Base-by-base conservation (phyloP, 192 early-diverging fungal genomes). In the Pilobolus umbonatus region DNA sequence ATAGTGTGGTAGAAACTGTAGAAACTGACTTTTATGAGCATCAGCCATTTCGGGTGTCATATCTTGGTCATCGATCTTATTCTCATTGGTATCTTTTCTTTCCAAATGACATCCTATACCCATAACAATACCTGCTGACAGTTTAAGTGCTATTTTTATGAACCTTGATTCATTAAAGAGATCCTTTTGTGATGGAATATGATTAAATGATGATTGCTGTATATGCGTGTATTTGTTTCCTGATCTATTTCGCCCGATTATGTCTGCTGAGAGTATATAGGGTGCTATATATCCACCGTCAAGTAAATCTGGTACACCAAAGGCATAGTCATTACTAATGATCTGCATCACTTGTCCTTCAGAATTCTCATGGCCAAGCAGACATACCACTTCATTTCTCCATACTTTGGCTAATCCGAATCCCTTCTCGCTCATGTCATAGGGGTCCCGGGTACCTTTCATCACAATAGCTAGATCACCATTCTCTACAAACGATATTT, bases 91-190 rank as follows among this genome's bases (percentile, higher is more conserved):
- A 11, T 40, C 30, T 25, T 32, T 8, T 9, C 72, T 60, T 43
- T 77, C 68, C 30, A 74, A 58, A 28, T 74, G 68, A 52, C 68
- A 66, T 1, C 75, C 75, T 24, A 77, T 24, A 8, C 75, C 75
- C 57, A 65, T 75, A 4, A 72, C 55, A 19, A 77, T 69, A 55
- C 72, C 75, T 25, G 72, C 75, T 6, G 64, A 52, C 32, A 77
- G 32, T 32, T 71, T 67, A 10, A 74, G 59, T 5, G 64, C 49
- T 24, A 67, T 50, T 50, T 74, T 77, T 11, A 50, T 36, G 29
- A 63, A 64, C 10, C 53, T 32, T 14, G 52, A 55, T 25, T 44
- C 40, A 17, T 56, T 61, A 19, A 48, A 43, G 11, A 7, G 21
- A 24, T 54, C 35, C 21, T 54, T 54, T 0, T 1, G 24, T 0